phyloP scores from a whole-genome alignment of 2,329 filamentous ascomycete genomes.

The Ophiosphaerella narmari region DNA sequence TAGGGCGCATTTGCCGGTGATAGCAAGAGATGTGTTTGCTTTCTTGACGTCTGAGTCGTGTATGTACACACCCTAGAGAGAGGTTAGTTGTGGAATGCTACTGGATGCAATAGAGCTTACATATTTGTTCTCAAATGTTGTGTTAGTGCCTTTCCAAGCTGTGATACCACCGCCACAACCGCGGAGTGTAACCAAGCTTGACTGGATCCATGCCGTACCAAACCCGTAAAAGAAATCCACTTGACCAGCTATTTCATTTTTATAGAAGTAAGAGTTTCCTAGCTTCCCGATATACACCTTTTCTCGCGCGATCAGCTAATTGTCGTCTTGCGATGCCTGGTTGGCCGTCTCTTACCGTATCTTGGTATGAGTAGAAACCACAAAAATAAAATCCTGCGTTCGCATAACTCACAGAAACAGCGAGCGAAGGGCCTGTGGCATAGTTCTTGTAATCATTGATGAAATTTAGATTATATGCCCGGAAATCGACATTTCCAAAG shows the following conservation, averaged over 20 bases:
- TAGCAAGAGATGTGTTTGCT: slow-evolving; percentile 55
- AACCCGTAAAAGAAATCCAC: slow-evolving; percentile 73
- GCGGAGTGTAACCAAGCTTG: slow-evolving; percentile 60
- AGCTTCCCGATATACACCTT: slow-evolving; percentile 65
- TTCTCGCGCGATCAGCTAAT: background rate
- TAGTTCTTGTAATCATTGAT: slow-evolving; percentile 62
- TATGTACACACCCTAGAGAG: slow-evolving; percentile 62
- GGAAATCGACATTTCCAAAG: slow-evolving; percentile 66
- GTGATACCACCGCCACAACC: slow-evolving; percentile 69
- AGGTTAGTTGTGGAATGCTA: slow-evolving; percentile 1
- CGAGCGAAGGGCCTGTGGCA: slow-evolving; percentile 62
- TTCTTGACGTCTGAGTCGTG: slow-evolving; percentile 59
- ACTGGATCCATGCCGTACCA: slow-evolving; percentile 65
- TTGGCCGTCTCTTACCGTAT: slow-evolving; percentile 56
- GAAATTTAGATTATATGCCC: slow-evolving; percentile 70
- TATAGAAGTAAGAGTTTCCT: slow-evolving; percentile 68
- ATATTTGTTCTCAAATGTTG: slow-evolving; percentile 68
- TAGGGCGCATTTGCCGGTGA: slow-evolving; percentile 57
- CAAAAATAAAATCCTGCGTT: slow-evolving; percentile 71
- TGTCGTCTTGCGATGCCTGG: background rate
- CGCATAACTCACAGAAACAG: slow-evolving; percentile 64
- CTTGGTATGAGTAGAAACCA: slow-evolving; percentile 70
- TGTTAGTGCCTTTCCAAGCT: slow-evolving; percentile 72
- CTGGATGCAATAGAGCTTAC: slow-evolving; percentile 3
- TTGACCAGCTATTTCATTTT: slow-evolving; percentile 64